phyloP scores from a whole-genome alignment of 1,139 yeast genomes.

The Pneumocystis canis region DNA sequence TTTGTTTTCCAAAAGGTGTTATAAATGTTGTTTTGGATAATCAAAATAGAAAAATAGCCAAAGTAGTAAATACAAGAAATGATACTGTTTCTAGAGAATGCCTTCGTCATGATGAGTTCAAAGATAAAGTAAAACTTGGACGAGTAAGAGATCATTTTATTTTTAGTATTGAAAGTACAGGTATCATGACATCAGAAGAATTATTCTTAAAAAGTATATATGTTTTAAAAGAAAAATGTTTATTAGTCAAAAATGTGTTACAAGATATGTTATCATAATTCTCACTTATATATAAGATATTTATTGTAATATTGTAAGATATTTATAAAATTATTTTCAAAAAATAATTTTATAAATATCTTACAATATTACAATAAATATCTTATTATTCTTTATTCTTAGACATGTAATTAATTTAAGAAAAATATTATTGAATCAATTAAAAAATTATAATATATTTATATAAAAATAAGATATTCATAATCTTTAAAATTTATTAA shows the following conservation, averaged over 20 bases:
- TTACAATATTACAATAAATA: no score
- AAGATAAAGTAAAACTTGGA: slow-evolving; percentile 79
- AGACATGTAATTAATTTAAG: neutral
- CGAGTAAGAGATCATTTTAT: slow-evolving; percentile 85
- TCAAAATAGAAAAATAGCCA: slow-evolving; percentile 31
- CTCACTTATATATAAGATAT: neutral
- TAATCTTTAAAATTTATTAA: neutral
- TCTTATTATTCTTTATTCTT: neutral
- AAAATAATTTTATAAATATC: no score
- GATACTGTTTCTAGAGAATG: slow-evolving; percentile 97
- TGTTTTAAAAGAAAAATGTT: slow-evolving; percentile 68
- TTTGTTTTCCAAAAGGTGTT: slow-evolving; percentile 88
- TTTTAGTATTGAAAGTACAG: slow-evolving; percentile 74
- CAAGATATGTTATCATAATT: neutral
- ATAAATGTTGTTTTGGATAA: slow-evolving; percentile 54
- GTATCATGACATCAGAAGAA: slow-evolving; percentile 94
- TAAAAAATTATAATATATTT: no score
- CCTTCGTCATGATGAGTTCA: slow-evolving; percentile 78
- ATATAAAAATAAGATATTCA: neutral
- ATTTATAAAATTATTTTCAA: neutral
- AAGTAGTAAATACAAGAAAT: slow-evolving; percentile 71
- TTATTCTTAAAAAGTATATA: slow-evolving; percentile 81
- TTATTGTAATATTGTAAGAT: neutral
- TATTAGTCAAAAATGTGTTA: slow-evolving; percentile 8
- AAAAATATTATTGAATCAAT: neutral